Conservation (phyloP, 192 early-diverging fungal genomes). For the Coemansia sp. region DNA sequence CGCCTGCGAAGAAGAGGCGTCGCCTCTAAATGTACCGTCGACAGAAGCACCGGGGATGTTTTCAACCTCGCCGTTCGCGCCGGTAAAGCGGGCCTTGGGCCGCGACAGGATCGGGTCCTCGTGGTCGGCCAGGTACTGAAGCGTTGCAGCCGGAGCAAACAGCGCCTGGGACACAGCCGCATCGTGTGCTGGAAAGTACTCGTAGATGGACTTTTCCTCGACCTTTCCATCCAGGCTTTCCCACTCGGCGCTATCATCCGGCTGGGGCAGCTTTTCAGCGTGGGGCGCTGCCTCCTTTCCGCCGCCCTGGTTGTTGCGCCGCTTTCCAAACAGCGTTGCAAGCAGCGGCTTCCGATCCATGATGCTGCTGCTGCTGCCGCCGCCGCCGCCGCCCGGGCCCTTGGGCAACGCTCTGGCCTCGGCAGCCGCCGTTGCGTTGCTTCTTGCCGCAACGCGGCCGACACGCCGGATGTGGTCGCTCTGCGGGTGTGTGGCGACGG, state of each 20-base stretch:
- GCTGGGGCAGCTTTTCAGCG: not conserved
- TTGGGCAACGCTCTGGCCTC: conserved; percentile 5
- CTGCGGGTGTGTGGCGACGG: conserved; percentile 43
- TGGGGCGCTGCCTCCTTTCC: conserved; percentile 3
- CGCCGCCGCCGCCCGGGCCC: too few relatives aligned
- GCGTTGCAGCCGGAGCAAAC: conserved; percentile 64
- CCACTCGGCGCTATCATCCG: conserved; percentile 24
- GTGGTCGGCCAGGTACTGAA: conserved; percentile 58
- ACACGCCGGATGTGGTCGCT: conserved; percentile 38
- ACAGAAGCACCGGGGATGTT: conserved; percentile 16
- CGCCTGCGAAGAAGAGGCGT: not conserved
- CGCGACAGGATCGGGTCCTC: conserved; percentile 59
- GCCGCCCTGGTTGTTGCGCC: conserved; percentile 12
- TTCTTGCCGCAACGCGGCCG: conserved; percentile 23
- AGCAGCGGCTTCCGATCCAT: conserved; percentile 23
- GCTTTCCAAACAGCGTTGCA: conserved; percentile 27
- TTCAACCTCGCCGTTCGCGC: conserved; percentile 31
- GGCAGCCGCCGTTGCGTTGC: conserved; percentile 5
- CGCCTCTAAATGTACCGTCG: conserved; percentile 28
- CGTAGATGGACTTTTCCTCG: conserved; percentile 54
- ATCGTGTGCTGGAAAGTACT: conserved; percentile 61
- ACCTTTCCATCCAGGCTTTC: conserved; percentile 54
- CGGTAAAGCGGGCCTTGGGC: conserved; percentile 38
- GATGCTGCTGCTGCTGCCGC: too few relatives aligned
- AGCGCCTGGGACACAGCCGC: conserved; percentile 60